Conservation (phyloP, 164 flowering plant species). For the Euptelea pleiosperma region DNA sequence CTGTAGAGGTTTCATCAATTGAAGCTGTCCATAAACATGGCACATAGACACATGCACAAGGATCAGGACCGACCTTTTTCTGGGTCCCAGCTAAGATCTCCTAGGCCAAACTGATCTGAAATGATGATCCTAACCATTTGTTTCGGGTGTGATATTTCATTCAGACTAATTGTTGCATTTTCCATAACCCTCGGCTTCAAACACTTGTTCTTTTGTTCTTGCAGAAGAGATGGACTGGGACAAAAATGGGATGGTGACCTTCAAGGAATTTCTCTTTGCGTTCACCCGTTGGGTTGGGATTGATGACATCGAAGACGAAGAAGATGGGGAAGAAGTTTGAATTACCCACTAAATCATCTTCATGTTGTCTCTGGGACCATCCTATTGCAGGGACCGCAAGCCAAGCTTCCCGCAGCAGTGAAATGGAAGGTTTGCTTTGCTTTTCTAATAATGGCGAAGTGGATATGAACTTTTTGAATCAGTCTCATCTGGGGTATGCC, state of each 20-base stretch:
- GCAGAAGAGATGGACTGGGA: conserved; percentile 99
- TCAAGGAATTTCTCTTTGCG: conserved; percentile 95
- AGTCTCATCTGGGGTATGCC: conserved; percentile 10
- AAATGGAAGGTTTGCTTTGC: conserved; percentile 7
- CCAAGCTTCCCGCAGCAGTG: neutral
- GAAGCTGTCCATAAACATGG: too few species aligned
- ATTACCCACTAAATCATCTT: neutral
- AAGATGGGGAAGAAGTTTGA: conserved; percentile 34
- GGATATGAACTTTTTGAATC: conserved; percentile 7
- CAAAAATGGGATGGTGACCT: conserved; percentile 91
- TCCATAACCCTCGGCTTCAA: too few species aligned
- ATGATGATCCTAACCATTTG: too few species aligned
- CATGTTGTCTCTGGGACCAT: neutral
- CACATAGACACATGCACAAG: too few species aligned
- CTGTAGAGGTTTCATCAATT: too few species aligned
- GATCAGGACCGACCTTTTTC: too few species aligned
- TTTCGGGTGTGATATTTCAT: too few species aligned
- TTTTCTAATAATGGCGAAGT: conserved; percentile 5
- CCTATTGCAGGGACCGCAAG: neutral
- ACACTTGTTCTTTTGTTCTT: conserved; percentile 8
- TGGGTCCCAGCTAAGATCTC: too few species aligned
- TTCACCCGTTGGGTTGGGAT: conserved; percentile 95
- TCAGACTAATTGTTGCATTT: too few species aligned
- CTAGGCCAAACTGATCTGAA: too few species aligned
- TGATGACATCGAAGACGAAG: conserved; percentile 68